Base-by-base conservation (phyloP, 169 alveolate species). In the Eimeria falciformis region DNA sequence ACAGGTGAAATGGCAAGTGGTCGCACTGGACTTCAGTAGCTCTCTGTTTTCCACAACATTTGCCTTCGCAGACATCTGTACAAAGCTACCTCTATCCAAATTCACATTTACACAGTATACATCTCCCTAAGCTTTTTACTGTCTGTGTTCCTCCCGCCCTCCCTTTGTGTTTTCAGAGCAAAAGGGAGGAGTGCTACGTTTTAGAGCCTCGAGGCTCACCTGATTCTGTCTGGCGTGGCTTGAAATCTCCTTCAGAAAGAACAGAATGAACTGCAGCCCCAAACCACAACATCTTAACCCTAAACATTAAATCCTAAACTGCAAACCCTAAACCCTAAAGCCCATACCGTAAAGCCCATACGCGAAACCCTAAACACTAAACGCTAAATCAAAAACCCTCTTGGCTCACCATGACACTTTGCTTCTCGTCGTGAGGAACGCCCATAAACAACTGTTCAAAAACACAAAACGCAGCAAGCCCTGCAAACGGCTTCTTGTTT, bases 301-400 rank as follows among this genome's bases (percentile, higher is more conserved):
- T n/a, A n/a, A n/a, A n/a, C n/a, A n/a, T n/a, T n/a, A n/a, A n/a
- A n/a, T n/a, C 43, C 77, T 18, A 65, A 65, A 65, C 77, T 45
- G 46, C 12, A 65, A 65, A 65, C 77, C 77, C 77, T 65, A 65
- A 65, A 65, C 77, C 77, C 77, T 65, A 65, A 65, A 65, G 33
- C 29, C 69, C n/a, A 58, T 17, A 7, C 77, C 77, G 46, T 21
- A 65, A 65, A 65, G 46, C 77, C 77, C 27, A 65, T 25, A 65
- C 77, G 46, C 77, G n/a, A 65, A 25, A 65, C 77, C 77, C 77
- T 65, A 65, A 65, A 65, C 77, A 21, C 77, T 65, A 58, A 65
- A 65, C 37, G 46, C n/a, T 29, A 21, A 3, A 14, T 56, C 43
- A n/a, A n/a, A n/a, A n/a, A n/a, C n/a, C n/a, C n/a, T n/a, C n/a